These are phyloP conservation scores for Lindgomyces ingoldianus DNA, from an alignment of 495 filamentous ascomycete species.

Conservation along the genomic window DNA sequence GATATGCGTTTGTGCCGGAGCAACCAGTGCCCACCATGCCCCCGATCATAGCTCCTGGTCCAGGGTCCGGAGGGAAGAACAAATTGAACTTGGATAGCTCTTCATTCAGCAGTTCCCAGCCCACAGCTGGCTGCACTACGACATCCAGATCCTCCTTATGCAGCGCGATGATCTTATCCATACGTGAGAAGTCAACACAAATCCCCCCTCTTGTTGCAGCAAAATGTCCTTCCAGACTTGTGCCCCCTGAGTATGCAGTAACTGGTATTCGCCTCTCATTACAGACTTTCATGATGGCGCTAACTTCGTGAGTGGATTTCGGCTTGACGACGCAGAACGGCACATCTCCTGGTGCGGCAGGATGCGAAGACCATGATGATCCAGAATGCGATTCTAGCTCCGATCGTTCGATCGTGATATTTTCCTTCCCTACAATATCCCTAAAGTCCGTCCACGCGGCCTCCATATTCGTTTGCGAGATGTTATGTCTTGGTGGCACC, in stretches of 20 bases:
- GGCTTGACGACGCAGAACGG: constrained; percentile 46
- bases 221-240: constrained; percentile 78
- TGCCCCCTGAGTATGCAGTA: constrained; percentile 74
- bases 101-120: constrained; percentile 79
- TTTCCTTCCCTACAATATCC: constrained; percentile 76
- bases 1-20: constrained; percentile 88
- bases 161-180: constrained; percentile 70
- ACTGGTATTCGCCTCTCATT: constrained; percentile 70
- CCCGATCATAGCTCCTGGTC: constrained; percentile 83
- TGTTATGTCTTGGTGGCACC: constrained; percentile 66
- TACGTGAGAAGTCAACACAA: constrained; percentile 72
- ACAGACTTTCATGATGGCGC: constrained; percentile 72
- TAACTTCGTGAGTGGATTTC: constrained; percentile 53
- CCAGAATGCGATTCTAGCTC: constrained; percentile 74
- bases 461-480: constrained; percentile 73
- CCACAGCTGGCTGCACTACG: constrained; percentile 77
- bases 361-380: constrained; percentile 88
- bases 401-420: constrained; percentile 72
- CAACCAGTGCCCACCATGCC: constrained; percentile 96
- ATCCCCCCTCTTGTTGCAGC: constrained; percentile 73
- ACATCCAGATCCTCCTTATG: constrained; percentile 78
- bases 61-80: constrained; percentile 84
- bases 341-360: constrained; percentile 37
- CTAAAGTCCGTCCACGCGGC: constrained; percentile 93
- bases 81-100: constrained; percentile 64